Percentiles rank a stretch among this genome's conserved stretches.
Evolutionary conservation across 1,284 basidiomycete genomes (phyloP).

Genomic region (Athelia sp.): DNA sequence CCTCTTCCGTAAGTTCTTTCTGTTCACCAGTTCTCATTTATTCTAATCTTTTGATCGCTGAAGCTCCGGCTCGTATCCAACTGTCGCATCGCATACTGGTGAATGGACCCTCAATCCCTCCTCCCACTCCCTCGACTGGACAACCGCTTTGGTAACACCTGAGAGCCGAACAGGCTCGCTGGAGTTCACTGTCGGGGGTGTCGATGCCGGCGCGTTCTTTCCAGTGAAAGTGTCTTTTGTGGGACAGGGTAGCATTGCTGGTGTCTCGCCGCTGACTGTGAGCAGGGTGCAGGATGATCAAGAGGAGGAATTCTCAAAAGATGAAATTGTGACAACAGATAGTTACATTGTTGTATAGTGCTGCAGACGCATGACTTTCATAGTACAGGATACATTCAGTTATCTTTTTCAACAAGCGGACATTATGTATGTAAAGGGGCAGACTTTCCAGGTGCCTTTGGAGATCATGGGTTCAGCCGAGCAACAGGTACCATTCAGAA

Average conservation of each 20-base stretch:
- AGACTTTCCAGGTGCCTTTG: too few species aligned
- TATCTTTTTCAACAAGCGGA: too few species aligned
- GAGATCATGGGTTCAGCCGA: too few species aligned
- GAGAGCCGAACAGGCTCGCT: constrained; percentile 71
- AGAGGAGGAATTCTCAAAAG: constrained; percentile 70
- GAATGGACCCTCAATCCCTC: constrained; percentile 80
- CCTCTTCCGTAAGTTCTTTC: constrained; percentile 74
- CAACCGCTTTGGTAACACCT: constrained; percentile 56
- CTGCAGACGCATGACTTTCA: too few species aligned
- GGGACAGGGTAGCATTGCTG: constrained; percentile 72
- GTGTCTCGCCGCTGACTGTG: constrained; percentile 59
- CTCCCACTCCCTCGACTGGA: constrained; percentile 83
- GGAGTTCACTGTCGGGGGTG: constrained; percentile 84
- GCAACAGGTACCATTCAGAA: too few species aligned
- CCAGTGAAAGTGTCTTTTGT: constrained; percentile 85
- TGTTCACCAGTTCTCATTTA: background rate
- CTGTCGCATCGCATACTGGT: constrained; percentile 73
- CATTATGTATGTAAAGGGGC: too few species aligned
- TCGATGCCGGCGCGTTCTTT: constrained; percentile 87
- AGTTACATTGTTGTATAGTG: constrained; percentile 54
- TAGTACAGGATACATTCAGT: too few species aligned
- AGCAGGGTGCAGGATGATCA: constrained; percentile 55
- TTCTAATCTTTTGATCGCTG: constrained; percentile 4
- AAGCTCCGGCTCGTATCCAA: constrained; percentile 81
- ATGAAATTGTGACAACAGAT: constrained; percentile 68